Percentiles rank a stretch among this genome's conserved stretches.
phyloP scores from a whole-genome alignment of 345 rosid species.

The Moricandia arvensis region DNA sequence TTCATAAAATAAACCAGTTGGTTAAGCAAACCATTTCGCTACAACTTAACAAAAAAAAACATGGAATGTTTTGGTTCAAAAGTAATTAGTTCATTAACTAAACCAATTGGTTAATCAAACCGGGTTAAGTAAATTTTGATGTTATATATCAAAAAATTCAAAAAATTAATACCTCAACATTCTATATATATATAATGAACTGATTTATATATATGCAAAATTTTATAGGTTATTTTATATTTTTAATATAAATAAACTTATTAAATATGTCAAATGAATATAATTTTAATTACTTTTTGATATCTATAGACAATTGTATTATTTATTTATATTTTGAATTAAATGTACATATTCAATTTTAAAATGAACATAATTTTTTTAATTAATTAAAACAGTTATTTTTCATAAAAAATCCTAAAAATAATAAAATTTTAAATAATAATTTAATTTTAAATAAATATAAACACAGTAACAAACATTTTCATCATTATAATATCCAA shows the following conservation, averaged over 20 bases:
- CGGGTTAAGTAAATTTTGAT: neutral
- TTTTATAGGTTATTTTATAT: too few species aligned
- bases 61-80: neutral
- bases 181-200: too few species aligned
- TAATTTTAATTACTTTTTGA: too few species aligned
- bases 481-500: neutral
- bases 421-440: too few species aligned
- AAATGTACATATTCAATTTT: neutral
- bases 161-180: neutral
- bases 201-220: too few species aligned
- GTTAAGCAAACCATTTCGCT: neutral
- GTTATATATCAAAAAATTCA: neutral
- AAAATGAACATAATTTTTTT: too few species aligned
- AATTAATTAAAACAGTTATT: too few species aligned
- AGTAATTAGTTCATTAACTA: neutral
- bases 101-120: neutral
- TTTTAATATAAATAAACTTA: neutral
- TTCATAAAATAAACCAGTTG: neutral
- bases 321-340: too few species aligned
- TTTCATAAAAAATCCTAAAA: neutral
- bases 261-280: too few species aligned
- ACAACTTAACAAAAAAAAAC: neutral
- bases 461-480: too few species aligned
- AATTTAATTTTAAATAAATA: too few species aligned
- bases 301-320: neutral